phyloP scores from a whole-genome alignment of 768 basidiomycete species.

The Serendipita indica region DNA sequence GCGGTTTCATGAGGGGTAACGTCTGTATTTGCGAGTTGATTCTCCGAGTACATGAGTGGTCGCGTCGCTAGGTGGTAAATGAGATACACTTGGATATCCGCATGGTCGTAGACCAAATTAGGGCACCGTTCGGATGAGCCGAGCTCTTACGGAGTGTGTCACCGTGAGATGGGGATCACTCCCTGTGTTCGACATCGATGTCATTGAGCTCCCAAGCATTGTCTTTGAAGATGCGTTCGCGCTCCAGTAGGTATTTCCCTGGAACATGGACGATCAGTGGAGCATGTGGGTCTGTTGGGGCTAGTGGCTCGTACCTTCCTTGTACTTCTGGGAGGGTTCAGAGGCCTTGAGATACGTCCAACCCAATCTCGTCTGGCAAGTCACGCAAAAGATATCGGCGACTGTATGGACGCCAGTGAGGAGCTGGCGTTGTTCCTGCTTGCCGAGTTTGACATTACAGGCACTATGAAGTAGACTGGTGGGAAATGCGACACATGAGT shows the following conservation, averaged over 20 bases:
- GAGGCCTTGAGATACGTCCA: conserved; percentile 76
- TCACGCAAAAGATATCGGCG: conserved; percentile 64
- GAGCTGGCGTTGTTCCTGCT: conserved; percentile 57
- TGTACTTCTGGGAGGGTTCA: conserved; percentile 67
- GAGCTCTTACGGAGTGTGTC: no score
- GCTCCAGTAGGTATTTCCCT: conserved; percentile 74
- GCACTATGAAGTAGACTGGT: conserved; percentile 62
- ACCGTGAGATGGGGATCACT: no score
- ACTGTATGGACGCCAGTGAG: conserved; percentile 28
- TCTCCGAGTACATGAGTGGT: no score
- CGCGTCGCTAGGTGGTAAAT: no score
- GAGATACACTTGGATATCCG: no score
- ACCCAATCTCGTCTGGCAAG: conserved; percentile 63
- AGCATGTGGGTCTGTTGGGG: background rate
- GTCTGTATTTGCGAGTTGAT: no score
- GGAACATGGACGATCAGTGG: background rate
- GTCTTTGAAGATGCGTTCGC: conserved; percentile 67
- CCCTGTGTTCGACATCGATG: background rate
- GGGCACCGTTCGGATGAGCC: no score
- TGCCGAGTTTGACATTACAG: conserved; percentile 57
- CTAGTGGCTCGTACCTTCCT: conserved; percentile 48
- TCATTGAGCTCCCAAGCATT: conserved; percentile 42
- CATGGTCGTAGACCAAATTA: no score
- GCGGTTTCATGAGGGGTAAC: no score
- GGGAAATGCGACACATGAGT: background rate